phyloP scores from a whole-genome alignment of 192 early-diverging fungal species.

The Backusella circina region DNA sequence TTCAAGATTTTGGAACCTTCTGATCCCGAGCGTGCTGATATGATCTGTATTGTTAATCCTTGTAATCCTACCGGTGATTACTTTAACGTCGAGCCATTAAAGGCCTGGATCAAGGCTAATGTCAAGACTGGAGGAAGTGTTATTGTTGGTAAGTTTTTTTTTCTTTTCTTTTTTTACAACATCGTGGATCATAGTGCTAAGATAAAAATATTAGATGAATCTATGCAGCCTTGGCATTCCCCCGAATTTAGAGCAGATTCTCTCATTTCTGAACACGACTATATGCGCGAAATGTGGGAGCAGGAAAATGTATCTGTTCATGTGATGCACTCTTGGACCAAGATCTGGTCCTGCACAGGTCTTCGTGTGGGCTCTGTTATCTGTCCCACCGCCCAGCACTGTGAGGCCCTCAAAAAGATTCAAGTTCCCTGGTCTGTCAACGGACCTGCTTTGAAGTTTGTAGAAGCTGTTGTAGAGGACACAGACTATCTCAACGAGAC shows the following conservation, averaged over 20 bases:
- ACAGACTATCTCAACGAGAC: conserved; percentile 68
- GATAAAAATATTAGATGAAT: conserved; percentile 63
- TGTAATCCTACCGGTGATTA: conserved; percentile 92
- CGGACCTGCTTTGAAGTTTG: conserved; percentile 78
- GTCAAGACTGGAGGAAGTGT: conserved; percentile 75
- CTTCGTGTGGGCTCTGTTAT: conserved; percentile 85
- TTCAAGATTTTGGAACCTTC: conserved; percentile 60
- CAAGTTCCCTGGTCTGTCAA: conserved; percentile 96
- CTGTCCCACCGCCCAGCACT: conserved; percentile 75
- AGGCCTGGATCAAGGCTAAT: conserved; percentile 73
- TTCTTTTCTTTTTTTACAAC: no score
- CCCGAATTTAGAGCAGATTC: conserved; percentile 76
- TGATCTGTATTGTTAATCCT: conserved; percentile 87
- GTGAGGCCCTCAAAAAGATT: conserved; percentile 67
- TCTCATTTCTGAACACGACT: conserved; percentile 72
- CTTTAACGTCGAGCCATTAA: conserved; percentile 66
- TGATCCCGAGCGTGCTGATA: conserved; percentile 55
- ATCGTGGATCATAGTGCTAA: neutral
- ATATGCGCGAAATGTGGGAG: conserved; percentile 54
- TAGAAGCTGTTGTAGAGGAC: conserved; percentile 74
- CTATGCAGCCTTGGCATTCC: conserved; percentile 94
- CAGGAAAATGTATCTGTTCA: conserved; percentile 72
- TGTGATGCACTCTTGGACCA: conserved; percentile 93
- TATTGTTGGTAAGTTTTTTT: conserved; percentile 64
- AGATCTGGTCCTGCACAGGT: conserved; percentile 91